Evolutionary conservation across 805 yeast species (phyloP).

Genomic region (Torulaspora gathmanii): DNA sequence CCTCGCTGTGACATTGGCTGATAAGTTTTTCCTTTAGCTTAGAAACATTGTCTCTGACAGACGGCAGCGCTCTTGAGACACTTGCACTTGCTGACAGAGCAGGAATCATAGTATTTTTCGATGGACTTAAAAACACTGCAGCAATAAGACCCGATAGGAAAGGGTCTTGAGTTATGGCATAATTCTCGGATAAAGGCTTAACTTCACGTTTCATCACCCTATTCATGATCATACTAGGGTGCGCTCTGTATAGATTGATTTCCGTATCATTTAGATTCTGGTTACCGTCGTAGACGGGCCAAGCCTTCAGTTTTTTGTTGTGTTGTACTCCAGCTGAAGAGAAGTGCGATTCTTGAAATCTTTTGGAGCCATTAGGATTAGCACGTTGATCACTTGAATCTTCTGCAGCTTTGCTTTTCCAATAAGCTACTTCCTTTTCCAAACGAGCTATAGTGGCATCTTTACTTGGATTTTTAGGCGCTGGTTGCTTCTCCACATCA

Average conservation of each 20-base stretch:
- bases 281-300: not conserved
- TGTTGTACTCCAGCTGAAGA: not conserved
- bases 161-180: constrained; percentile 29
- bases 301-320: constrained; percentile 3
- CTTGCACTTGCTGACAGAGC: constrained; percentile 28
- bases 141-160: constrained; percentile 30
- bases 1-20: constrained; percentile 23
- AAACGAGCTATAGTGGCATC: constrained; percentile 32
- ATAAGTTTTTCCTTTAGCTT: constrained; percentile 27
- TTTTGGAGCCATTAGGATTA: not conserved
- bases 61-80: constrained; percentile 27
- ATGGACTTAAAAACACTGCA: constrained; percentile 28
- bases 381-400: not conserved
- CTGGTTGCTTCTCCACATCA: constrained; percentile 31
- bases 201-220: constrained; percentile 33
- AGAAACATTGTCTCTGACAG: constrained; percentile 21
- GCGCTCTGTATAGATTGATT: constrained; percentile 27
- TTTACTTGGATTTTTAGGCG: constrained; percentile 33
- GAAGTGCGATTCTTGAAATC: not conserved
- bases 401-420: constrained; percentile 27
- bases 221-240: constrained; percentile 31
- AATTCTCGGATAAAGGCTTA: constrained; percentile 34
- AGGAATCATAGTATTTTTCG: constrained; percentile 31
- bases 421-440: constrained; percentile 32
- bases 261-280: constrained; percentile 15